A percentile compares a stretch with the other conserved stretches of the same genome.
Conservation (phyloP, 768 basidiomycete species). For the Boletus sp. region DNA sequence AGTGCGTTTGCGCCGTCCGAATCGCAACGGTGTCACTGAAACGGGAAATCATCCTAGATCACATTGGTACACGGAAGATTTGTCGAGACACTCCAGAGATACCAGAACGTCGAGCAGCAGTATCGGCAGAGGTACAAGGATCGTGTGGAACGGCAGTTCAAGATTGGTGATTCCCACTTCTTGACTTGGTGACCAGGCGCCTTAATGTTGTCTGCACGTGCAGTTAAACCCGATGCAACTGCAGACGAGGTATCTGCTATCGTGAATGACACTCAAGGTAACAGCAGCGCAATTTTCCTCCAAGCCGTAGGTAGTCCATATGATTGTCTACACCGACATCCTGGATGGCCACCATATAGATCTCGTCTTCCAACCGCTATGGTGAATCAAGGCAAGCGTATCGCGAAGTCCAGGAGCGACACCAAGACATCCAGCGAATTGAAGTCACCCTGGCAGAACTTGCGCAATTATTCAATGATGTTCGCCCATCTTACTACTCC, state of each 20-base stretch:
- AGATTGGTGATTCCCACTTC: constrained; percentile 51
- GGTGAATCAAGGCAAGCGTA: constrained; percentile 79
- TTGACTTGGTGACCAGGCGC: not conserved
- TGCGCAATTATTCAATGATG: constrained; percentile 84
- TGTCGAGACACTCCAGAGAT: constrained; percentile 71
- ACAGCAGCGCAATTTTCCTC: constrained; percentile 67
- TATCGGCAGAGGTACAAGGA: constrained; percentile 60
- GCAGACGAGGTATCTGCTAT: constrained; percentile 71
- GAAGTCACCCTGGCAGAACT: constrained; percentile 87
- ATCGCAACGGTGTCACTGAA: not conserved
- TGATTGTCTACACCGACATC: not conserved
- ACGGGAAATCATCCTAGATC: constrained; percentile 37
- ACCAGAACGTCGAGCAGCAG: constrained; percentile 73
- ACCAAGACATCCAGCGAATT: constrained; percentile 80
- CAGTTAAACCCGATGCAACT: constrained; percentile 86
- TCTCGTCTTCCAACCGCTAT: constrained; percentile 75
- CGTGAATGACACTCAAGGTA: constrained; percentile 59
- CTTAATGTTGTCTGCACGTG: not conserved
- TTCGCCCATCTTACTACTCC: constrained; percentile 28
- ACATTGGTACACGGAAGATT: constrained; percentile 64
- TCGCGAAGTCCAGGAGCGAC: constrained; percentile 85
- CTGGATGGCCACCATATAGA: constrained; percentile 35
- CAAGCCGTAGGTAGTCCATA: constrained; percentile 49
- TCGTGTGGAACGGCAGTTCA: constrained; percentile 71
- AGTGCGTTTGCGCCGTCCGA: constrained; percentile 7